Conservation (phyloP, 2,329 filamentous ascomycete genomes). For the Diaporthe ilicicola region DNA sequence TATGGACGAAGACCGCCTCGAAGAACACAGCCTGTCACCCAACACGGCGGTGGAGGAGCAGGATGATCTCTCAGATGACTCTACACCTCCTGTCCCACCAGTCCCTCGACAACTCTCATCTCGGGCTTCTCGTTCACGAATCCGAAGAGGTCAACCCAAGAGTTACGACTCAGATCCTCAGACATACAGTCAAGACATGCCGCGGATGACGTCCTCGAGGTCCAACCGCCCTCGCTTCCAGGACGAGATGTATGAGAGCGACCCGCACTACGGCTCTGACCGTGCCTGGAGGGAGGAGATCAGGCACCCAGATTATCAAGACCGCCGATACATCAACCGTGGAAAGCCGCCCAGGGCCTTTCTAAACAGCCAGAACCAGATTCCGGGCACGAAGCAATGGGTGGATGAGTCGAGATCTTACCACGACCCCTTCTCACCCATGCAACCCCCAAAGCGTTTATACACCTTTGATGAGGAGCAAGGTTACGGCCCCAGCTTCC, state of each 20-base stretch:
- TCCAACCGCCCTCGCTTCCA: constrained; percentile 23
- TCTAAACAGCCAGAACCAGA: constrained; percentile 25
- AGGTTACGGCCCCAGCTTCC: constrained; percentile 16
- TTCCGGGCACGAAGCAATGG: constrained; percentile 15
- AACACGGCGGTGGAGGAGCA: constrained; percentile 13
- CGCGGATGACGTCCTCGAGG: constrained; percentile 5
- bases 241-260: constrained; percentile 15
- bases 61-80: constrained; percentile 28
- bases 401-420: constrained; percentile 18
- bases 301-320: constrained; percentile 24
- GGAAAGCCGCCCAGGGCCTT: constrained; percentile 22
- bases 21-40: constrained; percentile 18
- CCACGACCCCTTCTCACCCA: constrained; percentile 21
- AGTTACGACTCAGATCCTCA: constrained; percentile 25
- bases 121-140: constrained; percentile 20
- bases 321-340: constrained; percentile 20
- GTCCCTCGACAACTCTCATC: constrained; percentile 14
- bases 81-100: constrained; percentile 13
- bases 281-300: constrained; percentile 30
- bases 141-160: not conserved
- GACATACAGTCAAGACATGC: constrained; percentile 19
- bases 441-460: constrained; percentile 16
- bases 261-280: constrained; percentile 24
- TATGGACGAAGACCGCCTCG: constrained; percentile 9
- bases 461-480: constrained; percentile 30